Evolutionary conservation across 768 basidiomycete species (phyloP).

Genomic region (Sporobolomyces phaffii): DNA sequence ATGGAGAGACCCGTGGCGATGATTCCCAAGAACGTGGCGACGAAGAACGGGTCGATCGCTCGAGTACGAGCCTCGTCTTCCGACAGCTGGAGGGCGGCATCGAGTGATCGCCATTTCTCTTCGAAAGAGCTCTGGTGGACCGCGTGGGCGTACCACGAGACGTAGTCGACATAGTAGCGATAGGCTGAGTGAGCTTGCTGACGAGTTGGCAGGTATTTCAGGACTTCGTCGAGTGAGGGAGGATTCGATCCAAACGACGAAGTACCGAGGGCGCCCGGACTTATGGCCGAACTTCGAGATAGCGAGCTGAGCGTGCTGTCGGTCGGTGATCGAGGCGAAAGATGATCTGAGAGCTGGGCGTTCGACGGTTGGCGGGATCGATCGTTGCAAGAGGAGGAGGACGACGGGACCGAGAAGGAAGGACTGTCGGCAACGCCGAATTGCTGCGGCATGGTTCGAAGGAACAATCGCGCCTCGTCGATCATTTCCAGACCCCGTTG

Average conservation of each 20-base stretch:
- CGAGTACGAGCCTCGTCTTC: slow-evolving; percentile 18
- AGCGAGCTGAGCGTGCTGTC: not conserved
- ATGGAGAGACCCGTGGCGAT: slow-evolving; percentile 28
- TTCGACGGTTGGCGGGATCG: not conserved
- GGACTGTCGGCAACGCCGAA: slow-evolving; percentile 21
- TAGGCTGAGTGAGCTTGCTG: slow-evolving; percentile 14
- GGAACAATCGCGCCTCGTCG: slow-evolving; percentile 29
- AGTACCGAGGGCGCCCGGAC: slow-evolving; percentile 18
- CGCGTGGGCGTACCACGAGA: slow-evolving; percentile 25
- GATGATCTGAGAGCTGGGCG: not conserved
- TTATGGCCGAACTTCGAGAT: not conserved
- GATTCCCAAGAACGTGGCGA: slow-evolving; percentile 30
- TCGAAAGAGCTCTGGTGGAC: slow-evolving; percentile 26
- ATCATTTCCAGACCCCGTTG: slow-evolving; percentile 16
- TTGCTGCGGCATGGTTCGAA: slow-evolving; percentile 28
- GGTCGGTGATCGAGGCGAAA: not conserved
- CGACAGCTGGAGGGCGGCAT: slow-evolving; percentile 9
- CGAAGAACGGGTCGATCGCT: slow-evolving; percentile 35
- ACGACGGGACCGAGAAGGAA: not conserved
- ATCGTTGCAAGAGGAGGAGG: not conserved
- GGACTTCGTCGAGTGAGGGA: slow-evolving; percentile 24
- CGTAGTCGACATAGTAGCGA: slow-evolving; percentile 10
- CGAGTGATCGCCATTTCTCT: slow-evolving; percentile 13
- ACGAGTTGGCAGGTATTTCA: slow-evolving; percentile 21
- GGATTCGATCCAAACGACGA: slow-evolving; percentile 7